Evolutionary conservation across 768 basidiomycete genomes (phyloP), one percentile per base, ranked within the genome.

Genomic region (Megacollybia marginata): DNA sequence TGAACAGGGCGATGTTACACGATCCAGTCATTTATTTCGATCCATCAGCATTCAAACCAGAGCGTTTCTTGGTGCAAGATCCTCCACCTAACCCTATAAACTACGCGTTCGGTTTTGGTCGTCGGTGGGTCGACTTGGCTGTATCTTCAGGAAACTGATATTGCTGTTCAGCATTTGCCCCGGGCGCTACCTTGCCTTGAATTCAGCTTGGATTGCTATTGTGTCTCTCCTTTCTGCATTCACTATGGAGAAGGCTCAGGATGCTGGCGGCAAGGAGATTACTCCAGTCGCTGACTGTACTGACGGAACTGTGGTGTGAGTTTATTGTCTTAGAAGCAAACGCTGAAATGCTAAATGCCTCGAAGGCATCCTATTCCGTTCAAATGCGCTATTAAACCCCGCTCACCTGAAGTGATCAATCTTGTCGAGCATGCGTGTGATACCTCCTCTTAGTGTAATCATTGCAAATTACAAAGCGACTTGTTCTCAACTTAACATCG

Each of bases 161-260:
- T 23, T 45, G 2, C 23, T 6, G 23, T 2, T 10, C 42, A 67
- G 65, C 2, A 65, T 68, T 10, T 66, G 63, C 43, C 70, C 69
- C 7, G 71, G 72, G 9, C 62, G 69, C 5, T 62, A 67, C 50
- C 52, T 70, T 20, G 68, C 65, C 9, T 35, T 57, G 6, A 58
- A 59, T 32, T 58, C 65, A 9, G 52, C 59, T 8, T 67, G 65
- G 62, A 60, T 71, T 20, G 61, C 60, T 1, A 60, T 66, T 7
- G 60, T 58, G 2, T 60, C 59, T 3, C 54, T 69, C 5, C 49
- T 70, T 5, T 53, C 59, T 15, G 51, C 51, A 6, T 68, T 62
- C 42, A 54, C 62, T 33, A 61, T 71, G 33, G 52, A 47, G 23
- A 66, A 69, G 47, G 63, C 64, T 1, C 54, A 60, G 18, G 66